Conservation (phyloP, 129 eudicot species). For the Tanacetum coccineum region DNA sequence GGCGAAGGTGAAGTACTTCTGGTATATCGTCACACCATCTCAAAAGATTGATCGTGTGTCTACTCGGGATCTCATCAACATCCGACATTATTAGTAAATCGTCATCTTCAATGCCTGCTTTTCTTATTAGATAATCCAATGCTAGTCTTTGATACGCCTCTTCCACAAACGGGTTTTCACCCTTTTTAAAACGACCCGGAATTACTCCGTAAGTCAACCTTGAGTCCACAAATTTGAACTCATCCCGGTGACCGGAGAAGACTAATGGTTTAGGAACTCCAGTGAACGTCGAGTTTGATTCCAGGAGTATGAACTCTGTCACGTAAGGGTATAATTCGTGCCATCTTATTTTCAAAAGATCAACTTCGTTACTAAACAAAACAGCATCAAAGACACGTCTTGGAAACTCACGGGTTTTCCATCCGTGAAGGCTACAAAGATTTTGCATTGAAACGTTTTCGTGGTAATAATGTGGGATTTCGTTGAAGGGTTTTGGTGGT, state of each 20-base stretch:
- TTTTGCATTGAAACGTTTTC: slow-evolving; percentile 81
- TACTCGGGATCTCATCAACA: slow-evolving; percentile 84
- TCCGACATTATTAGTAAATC: slow-evolving; percentile 90
- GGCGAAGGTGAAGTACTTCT: slow-evolving; percentile 62
- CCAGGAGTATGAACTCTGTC: slow-evolving; percentile 76
- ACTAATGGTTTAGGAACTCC: slow-evolving; percentile 70
- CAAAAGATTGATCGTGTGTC: slow-evolving; percentile 78
- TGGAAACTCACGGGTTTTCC: slow-evolving; percentile 79
- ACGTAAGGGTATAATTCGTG: slow-evolving; percentile 75
- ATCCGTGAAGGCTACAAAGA: slow-evolving; percentile 90
- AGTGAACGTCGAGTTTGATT: slow-evolving; percentile 84
- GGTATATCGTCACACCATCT: slow-evolving; percentile 93
- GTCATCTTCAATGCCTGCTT: slow-evolving; percentile 85
- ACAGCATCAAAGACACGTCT: slow-evolving; percentile 92
- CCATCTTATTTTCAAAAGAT: slow-evolving; percentile 73
- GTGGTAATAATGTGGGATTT: slow-evolving; percentile 82
- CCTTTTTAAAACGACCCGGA: slow-evolving; percentile 59
- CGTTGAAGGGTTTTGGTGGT: slow-evolving; percentile 79
- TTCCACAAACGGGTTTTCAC: slow-evolving; percentile 87
- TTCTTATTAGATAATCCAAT: slow-evolving; percentile 58
- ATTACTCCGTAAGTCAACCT: slow-evolving; percentile 70
- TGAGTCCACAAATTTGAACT: slow-evolving; percentile 70
- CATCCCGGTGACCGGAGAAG: slow-evolving; percentile 48
- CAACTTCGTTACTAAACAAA: slow-evolving; percentile 76
- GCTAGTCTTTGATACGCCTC: slow-evolving; percentile 87